A percentile compares a stretch with the other conserved stretches of the same genome.
Conservation (phyloP, 2,329 filamentous ascomycete species). For the Moelleriella libera region DNA sequence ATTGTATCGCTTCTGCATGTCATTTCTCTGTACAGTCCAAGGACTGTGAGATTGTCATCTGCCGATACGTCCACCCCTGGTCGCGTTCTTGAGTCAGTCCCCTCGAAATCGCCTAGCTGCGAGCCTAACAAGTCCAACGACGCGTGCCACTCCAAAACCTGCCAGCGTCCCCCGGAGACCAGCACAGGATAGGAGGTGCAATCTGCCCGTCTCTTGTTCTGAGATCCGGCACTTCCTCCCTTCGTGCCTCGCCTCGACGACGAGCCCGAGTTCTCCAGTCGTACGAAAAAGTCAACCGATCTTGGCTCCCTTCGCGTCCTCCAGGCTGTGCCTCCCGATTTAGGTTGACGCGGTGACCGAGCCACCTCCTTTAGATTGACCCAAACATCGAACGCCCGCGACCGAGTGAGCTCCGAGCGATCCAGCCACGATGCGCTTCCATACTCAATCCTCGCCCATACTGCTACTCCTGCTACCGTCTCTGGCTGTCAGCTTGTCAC, state of each 20-base stretch:
- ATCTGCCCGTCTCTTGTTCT: no score
- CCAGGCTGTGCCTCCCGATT: no score
- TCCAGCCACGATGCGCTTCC: conserved; percentile 41
- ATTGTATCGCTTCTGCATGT: not conserved
- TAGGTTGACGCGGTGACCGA: no score
- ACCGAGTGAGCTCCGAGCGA: not conserved
- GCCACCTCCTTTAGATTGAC: no score
- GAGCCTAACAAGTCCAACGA: not conserved
- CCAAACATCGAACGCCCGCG: no score
- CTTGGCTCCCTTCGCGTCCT: no score
- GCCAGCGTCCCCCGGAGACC: not conserved
- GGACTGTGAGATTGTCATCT: not conserved
- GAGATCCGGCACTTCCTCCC: no score
- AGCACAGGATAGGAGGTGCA: no score
- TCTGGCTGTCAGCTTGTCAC: conserved; percentile 31
- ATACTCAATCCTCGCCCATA: conserved; percentile 36
- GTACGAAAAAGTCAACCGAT: no score
- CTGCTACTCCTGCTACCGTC: conserved; percentile 47
- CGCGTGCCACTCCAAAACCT: not conserved
- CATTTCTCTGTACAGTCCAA: not conserved
- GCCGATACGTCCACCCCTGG: not conserved
- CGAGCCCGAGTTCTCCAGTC: no score
- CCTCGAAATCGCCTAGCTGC: not conserved
- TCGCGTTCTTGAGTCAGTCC: not conserved
- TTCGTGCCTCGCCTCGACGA: no score